Evolutionary conservation across 2,329 filamentous ascomycete genomes (phyloP), one percentile per base, ranked within the genome.

Genomic region (Cladosporium colombiae): DNA sequence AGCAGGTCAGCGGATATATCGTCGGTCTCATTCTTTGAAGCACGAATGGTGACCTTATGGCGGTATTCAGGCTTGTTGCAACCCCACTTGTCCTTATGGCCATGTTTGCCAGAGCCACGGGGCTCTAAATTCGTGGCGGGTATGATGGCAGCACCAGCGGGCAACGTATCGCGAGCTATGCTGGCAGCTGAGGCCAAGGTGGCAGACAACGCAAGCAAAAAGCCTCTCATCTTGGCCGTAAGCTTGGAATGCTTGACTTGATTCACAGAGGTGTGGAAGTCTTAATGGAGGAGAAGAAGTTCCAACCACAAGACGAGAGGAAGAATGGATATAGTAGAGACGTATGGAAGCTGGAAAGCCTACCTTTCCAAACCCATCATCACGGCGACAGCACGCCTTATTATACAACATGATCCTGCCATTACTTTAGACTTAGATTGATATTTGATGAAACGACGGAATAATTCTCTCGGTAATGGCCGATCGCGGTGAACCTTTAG

Each of bases 1-100:
- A 84, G 77, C 70, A 89, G 87, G 40, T 85, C 83, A 8, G 78
- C 78, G 1, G 85, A 83, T 52, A 88, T 77, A 71, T 88, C 86
- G 64, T 88, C 86, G 0, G 76, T 80, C 46, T 86, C 84, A 61
- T 84, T 80, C 63, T 74, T 76, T 0, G 85, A 88, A 1, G 83
- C 70, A 7, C 85, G 80, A 61, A 87, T 85, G 2, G 79, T 83
- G 66, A 86, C 77, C 23, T 80, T 81, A 37, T 77, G 79, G 44
- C 81, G 78, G 60, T 81, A 62, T 18, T 59, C 46, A 64, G 46
- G 67, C 59, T 33, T 68, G 65, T 61, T 72, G 66, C n/a, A 68
- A 65, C 46, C 37, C 65, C 65, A 58, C 25, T 53, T 61, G 56
- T 65, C 62, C 44, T 65, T 65, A 25, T 65, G 62, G 1, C 50